phyloP scores from a whole-genome alignment of 2,329 filamentous ascomycete species.

The Nannizziopsis arthrosporioides region DNA sequence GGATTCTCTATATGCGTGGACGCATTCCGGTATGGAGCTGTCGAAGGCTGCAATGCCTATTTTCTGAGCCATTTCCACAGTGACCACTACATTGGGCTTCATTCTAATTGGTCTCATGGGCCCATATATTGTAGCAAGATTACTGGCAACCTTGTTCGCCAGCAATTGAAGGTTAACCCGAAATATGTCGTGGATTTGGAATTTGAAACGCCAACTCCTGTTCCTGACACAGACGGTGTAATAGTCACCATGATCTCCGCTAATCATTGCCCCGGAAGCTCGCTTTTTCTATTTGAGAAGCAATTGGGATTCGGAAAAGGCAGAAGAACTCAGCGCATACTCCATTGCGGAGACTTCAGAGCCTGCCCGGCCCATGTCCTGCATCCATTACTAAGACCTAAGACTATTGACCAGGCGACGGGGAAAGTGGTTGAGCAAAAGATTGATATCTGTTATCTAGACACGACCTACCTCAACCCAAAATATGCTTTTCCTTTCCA shows the following conservation, averaged over 20 bases:
- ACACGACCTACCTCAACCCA: constrained; percentile 92
- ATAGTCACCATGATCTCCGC: constrained; percentile 89
- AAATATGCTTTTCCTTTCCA: constrained; percentile 91
- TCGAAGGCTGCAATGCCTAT: constrained; percentile 84
- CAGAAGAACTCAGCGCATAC: constrained; percentile 58
- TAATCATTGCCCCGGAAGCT: constrained; percentile 93
- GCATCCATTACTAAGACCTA: constrained; percentile 70
- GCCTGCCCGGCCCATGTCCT: constrained; percentile 74
- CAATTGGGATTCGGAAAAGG: constrained; percentile 48
- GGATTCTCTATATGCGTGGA: constrained; percentile 89
- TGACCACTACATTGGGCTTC: constrained; percentile 90
- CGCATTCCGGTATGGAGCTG: constrained; percentile 87
- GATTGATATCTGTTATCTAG: constrained; percentile 90
- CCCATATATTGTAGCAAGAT: constrained; percentile 94
- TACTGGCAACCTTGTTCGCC: constrained; percentile 77
- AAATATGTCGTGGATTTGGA: constrained; percentile 77
- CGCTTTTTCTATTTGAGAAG: constrained; percentile 87
- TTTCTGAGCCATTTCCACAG: constrained; percentile 97
- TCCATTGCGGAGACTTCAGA: constrained; percentile 93
- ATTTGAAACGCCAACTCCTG: constrained; percentile 66
- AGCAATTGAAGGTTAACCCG: constrained; percentile 72
- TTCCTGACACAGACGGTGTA: constrained; percentile 72
- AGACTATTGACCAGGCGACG: constrained; percentile 56
- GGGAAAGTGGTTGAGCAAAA: constrained; percentile 68
- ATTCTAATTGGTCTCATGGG: constrained; percentile 77